Evolutionary conservation across 2,329 filamentous ascomycete species (phyloP), one percentile per base, ranked within the genome.

Genomic region (Elsinoe batatas): DNA sequence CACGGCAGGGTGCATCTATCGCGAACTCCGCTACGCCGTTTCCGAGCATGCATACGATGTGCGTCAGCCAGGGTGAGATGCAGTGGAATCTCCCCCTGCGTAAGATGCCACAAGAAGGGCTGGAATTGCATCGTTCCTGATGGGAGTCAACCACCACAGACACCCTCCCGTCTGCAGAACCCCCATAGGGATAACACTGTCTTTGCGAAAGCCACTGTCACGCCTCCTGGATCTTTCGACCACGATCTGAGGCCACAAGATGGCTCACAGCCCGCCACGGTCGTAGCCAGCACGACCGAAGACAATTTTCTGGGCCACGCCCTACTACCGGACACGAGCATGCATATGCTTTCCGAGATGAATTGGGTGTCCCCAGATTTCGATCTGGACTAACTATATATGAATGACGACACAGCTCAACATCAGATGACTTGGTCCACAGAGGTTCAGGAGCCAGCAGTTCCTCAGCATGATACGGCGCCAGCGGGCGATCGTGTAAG

Each of bases 311-410:
- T 13, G 7, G 22, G 44, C 44, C 32, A 49, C 12, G 2, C 3
- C 10, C 12, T 49, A 10, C 6, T 32, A n/a, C 44, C 22, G 17
- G 22, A 32, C 22, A 15, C 18, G 32, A 32, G 44, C 11, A 51
- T 42, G 38, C 47, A 51, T 20, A 51, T 51, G 47, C 30, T 51
- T 20, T 51, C 32, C 20, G 18, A 32, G n/a, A 32, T 51, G 26
- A 51, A 51, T 22, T 51, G 47, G 47, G 18, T 51, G 12, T 51
- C 47, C 7, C 47, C 47, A 5, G 38, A 18, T 32, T 51, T 51
- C 20, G 32, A 51, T 22, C 32, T 37, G 15, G 38, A 42, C 17
- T 12, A 42, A 11, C 18, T 42, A 15, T 18, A 42, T 20, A 4
- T 22, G 17, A 20, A 18, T 20, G 18, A 20, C 32, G 47, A 51